A percentile compares a stretch with the other conserved stretches of the same genome.
Evolutionary conservation across 306 rosid genomes (phyloP).

Genomic region (Glycyrrhiza uralensis): DNA sequence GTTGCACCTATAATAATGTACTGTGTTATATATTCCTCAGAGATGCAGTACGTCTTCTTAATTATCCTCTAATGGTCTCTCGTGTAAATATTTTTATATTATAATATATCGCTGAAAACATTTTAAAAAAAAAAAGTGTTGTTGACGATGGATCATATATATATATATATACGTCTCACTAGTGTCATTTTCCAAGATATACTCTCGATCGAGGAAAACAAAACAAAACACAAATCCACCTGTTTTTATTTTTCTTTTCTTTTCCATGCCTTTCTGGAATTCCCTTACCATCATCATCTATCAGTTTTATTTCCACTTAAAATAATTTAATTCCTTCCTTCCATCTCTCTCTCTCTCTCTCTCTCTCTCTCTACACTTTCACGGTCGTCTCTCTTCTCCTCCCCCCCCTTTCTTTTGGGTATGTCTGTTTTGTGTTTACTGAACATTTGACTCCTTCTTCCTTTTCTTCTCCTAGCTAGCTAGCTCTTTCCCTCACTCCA

Average conservation of each 20-base stretch:
- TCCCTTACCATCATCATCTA: constrained; percentile 1
- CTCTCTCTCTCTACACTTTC: constrained; percentile 17
- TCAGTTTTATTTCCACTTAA: neutral
- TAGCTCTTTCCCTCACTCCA: neutral
- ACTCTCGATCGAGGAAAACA: constrained; percentile 59
- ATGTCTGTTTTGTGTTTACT: constrained; percentile 44
- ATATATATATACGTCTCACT: constrained; percentile 43
- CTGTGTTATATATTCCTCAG: too few species aligned
- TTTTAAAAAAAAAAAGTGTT: constrained; percentile 12
- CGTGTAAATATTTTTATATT: neutral
- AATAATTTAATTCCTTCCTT: neutral
- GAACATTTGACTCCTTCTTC: constrained; percentile 31
- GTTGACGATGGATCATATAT: neutral
- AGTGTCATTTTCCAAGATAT: constrained; percentile 88
- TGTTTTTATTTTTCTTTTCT: too few species aligned
- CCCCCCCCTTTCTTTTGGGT: constrained; percentile 31
- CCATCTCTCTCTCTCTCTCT: constrained; percentile 8
- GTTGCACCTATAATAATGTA: too few species aligned
- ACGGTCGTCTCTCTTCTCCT: constrained; percentile 22
- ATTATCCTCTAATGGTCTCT: constrained; percentile 23
- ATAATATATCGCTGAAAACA: neutral
- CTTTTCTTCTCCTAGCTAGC: constrained; percentile 21
- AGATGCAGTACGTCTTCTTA: too few species aligned
- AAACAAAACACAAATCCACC: constrained; percentile 47
- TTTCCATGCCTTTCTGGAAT: constrained; percentile 40